Evolutionary conservation across 2,329 filamentous ascomycete species (phyloP), one percentile per base, ranked within the genome.

Genomic region (Xylariomycetidae sp.): DNA sequence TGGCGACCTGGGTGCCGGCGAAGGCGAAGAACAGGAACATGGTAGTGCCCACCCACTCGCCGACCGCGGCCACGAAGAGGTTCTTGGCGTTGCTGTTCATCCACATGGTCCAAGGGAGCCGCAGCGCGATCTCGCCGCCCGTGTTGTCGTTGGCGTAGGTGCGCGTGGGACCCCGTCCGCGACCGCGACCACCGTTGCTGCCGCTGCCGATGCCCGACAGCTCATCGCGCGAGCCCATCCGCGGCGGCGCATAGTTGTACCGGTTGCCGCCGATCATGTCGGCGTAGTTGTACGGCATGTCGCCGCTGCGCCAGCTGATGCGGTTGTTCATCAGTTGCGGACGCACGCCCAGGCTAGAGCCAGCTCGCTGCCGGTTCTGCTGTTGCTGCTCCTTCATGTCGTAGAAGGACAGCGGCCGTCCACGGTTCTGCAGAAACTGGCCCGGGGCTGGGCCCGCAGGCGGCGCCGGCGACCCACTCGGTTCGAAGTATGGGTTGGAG

Each of bases 61-160:
- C 57, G 10, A 44, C 31, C 25, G 50, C 46, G 29, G 61, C 52
- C 22, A 63, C 47, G 35, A 61, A 56, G 50, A 61, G 56, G 48
- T 69, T 64, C 54, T 68, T 68, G 38, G 65, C 43, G 31, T 57
- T 46, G n/a, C 59, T 64, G 46, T 67, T 61, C 65, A 68, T 68
- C 65, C 64, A 67, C 28, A 63, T 54, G 4, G 59, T 62, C 49
- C 61, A 57, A 3, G 65, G 65, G 16, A 68, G 50, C 18, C 64
- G 57, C 52, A 68, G 52, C 9, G 34, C 32, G 14, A 36, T 29
- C 8, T 6, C 26, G 13, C 8, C 26, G 10, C 13, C 13, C 14
- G 10, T 13, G 20, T 23, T 23, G 12, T 23, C 12, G 20, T 23
- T 23, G 20, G 8, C 12, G 20, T 23, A 23, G 20, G 8, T 8